Base-by-base conservation (phyloP, 768 basidiomycete genomes). In the Lactarius hatsudake region DNA sequence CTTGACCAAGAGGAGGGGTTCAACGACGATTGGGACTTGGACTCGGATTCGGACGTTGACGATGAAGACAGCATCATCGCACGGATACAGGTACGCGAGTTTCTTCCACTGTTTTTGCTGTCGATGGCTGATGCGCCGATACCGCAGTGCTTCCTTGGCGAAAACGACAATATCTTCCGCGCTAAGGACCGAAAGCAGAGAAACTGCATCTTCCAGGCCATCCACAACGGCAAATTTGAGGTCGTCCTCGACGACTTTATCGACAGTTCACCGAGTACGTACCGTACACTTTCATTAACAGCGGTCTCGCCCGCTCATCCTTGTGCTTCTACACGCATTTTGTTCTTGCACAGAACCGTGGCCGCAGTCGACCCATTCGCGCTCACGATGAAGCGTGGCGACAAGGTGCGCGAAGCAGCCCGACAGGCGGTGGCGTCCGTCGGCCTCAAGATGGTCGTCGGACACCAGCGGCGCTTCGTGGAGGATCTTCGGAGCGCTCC, bases 381-480 rank as follows among this genome's bases (percentile, higher is more conserved):
- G 10, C 69, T 70, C n/a, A 83, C 87, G 23, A 83, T 86, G 71
- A 88, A 86, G 74, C 85, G 86, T 40, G 86, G 87, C 1, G 88
- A 87, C 76, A 89, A 87, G 72, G 85, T 86, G 1, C 81, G 81
- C 69, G 90, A 91, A 74, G 84, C 36, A 4, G 36, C 85, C 36
- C 36, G 8, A 38, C 36, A 13, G 12, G 36, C 36, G 36, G 36
- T 7, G 36, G 36, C 36, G 2, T 75, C 78, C 0, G 80, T 83
- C 62, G 78, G 73, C 18, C 68, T 77, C 42, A 77, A 75, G 64
- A 84, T 84, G 66, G 81, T 84, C 32, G 78, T 90, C 55, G 82
- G 86, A 48, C 87, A 91, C 72, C 78, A 89, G 74, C 80, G 87
- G 30, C 80, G 80, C 30, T 96, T 30, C 30, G 30, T 30, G 30